phyloP scores from a whole-genome alignment of 2,329 filamentous ascomycete genomes.

The Magnaporthiopsis incrustans region DNA sequence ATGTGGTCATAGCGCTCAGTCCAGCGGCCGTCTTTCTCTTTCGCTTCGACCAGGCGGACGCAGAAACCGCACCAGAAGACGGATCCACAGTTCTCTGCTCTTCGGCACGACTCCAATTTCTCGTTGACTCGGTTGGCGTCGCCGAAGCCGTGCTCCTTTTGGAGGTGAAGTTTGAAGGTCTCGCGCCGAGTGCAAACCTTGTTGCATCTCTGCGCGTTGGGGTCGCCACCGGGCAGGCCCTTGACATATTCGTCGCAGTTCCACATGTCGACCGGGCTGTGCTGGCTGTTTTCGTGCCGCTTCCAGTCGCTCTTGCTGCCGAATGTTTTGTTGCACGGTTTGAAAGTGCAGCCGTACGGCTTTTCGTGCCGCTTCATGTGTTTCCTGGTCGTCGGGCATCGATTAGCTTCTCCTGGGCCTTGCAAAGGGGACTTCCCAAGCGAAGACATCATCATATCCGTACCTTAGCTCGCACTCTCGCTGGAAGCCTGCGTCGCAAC shows the following conservation, averaged over 20 bases:
- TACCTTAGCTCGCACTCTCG: conserved; percentile 36
- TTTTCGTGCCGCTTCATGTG: conserved; percentile 74
- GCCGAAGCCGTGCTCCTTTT: conserved; percentile 33
- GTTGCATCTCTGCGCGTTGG: conserved; percentile 34
- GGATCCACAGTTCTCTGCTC: conserved; percentile 55
- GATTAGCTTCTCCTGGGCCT: not conserved
- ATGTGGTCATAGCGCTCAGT: conserved; percentile 61
- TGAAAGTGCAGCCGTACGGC: conserved; percentile 75
- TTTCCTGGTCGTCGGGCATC: conserved; percentile 48
- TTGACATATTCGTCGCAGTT: conserved; percentile 45
- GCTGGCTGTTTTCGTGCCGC: conserved; percentile 76
- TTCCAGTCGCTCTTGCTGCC: conserved; percentile 97
- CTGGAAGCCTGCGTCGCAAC: not conserved
- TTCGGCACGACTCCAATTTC: conserved; percentile 45
- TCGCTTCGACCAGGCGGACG: conserved; percentile 33
- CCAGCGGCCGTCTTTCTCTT: conserved; percentile 6
- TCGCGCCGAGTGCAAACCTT: conserved; percentile 51
- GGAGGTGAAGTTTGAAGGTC: conserved; percentile 55
- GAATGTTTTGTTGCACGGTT: conserved; percentile 61
- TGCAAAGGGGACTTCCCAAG: not conserved
- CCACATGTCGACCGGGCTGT: conserved; percentile 65
- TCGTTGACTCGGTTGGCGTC: conserved; percentile 26
- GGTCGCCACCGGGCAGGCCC: not conserved
- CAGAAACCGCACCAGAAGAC: conserved; percentile 91
- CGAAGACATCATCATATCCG: conserved; percentile 12